Conservation (phyloP, 2,329 filamentous ascomycete genomes). For the Beauveria sp. region DNA sequence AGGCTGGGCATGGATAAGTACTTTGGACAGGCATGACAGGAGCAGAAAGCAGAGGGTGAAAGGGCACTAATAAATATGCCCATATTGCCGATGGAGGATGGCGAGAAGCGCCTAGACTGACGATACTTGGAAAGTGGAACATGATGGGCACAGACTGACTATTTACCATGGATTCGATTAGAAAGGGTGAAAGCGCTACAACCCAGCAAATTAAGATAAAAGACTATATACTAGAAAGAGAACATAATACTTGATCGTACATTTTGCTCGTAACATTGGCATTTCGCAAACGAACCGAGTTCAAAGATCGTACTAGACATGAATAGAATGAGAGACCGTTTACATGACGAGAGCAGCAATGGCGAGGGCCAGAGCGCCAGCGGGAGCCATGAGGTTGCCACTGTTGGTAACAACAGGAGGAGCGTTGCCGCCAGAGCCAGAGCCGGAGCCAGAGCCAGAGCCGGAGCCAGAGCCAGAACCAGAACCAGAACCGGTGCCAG, state of each 20-base stretch:
- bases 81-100: no score
- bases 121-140: background rate
- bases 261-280: constrained; percentile 5
- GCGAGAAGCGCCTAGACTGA: no score
- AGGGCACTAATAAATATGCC: no score
- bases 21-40: no score
- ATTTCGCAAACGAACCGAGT: background rate
- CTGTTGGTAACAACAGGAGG: constrained; percentile 2
- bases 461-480: background rate
- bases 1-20: background rate
- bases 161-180: background rate
- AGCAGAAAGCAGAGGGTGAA: no score
- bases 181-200: background rate
- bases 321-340: background rate
- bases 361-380: constrained; percentile 7
- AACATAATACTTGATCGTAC: constrained; percentile 6
- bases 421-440: background rate
- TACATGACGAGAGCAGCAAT: constrained; percentile 10
- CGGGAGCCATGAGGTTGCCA: constrained; percentile 7
- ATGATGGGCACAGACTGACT: background rate
- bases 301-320: background rate
- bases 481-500: background rate
- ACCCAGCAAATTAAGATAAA: background rate
- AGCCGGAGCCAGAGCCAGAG: background rate
- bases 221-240: constrained; percentile 5